Evolutionary conservation across 306 rosid genomes (phyloP).

Genomic region (Dryas octopetala): DNA sequence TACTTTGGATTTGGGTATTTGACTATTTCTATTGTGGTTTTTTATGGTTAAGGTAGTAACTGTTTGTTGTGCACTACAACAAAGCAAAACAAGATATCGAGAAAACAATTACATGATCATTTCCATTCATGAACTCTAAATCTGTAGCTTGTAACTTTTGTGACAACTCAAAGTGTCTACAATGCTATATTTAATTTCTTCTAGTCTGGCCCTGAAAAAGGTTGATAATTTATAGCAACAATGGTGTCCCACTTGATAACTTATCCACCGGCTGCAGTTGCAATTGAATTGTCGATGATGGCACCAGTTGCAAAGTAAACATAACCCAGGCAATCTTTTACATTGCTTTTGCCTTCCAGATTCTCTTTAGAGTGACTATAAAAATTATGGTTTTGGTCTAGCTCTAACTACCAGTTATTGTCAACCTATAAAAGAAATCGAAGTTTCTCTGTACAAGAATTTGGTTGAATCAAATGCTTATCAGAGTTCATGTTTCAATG

Average conservation of each 20-base stretch:
- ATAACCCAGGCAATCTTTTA: not conserved
- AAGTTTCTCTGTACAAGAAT: not conserved
- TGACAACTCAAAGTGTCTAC: not conserved
- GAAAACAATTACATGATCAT: not conserved
- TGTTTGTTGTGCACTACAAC: slow-evolving; percentile 38
- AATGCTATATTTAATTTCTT: not conserved
- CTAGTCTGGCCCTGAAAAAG: not conserved
- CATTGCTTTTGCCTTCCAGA: not conserved
- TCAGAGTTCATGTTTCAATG: not conserved
- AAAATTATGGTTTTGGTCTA: no score
- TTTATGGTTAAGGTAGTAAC: slow-evolving; percentile 24
- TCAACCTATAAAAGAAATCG: no score
- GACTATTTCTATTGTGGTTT: slow-evolving; percentile 28
- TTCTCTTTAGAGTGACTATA: no score
- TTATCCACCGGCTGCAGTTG: no score
- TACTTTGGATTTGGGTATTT: slow-evolving; percentile 33
- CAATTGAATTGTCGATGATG: not conserved
- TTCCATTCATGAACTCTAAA: no score
- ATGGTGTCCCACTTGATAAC: not conserved
- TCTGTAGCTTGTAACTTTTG: no score
- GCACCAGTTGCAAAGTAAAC: not conserved
- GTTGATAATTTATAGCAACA: not conserved
- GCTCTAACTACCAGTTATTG: not conserved
- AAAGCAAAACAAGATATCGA: slow-evolving; percentile 14
- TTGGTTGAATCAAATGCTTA: not conserved